Conservation (phyloP, 768 basidiomycete genomes). For the Pulveroboletus sp. region DNA sequence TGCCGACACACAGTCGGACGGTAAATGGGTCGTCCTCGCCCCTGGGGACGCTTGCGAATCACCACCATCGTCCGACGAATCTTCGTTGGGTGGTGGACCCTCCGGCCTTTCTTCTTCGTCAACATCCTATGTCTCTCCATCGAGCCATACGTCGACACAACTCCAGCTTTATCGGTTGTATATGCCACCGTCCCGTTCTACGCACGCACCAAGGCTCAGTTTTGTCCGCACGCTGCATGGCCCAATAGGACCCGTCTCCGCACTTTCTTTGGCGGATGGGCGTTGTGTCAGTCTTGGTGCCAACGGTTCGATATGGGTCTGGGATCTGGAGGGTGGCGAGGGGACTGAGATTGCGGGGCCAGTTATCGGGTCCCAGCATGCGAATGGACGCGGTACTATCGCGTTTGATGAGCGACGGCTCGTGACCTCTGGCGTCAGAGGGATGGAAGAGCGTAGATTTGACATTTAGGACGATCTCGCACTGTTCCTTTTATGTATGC, state of each 20-base stretch:
- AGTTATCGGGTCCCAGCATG: conserved; percentile 32
- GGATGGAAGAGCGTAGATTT: conserved; percentile 32
- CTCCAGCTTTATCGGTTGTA: conserved; percentile 74
- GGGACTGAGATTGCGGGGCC: conserved; percentile 32
- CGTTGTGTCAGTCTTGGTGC: conserved; percentile 71
- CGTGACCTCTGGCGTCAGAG: conserved; percentile 39
- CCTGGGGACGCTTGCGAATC: conserved; percentile 41
- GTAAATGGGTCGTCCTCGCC: conserved; percentile 79
- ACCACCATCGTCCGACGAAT: conserved; percentile 8
- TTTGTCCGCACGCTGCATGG: conserved; percentile 73
- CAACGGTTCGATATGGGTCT: conserved; percentile 78
- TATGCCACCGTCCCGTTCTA: conserved; percentile 48
- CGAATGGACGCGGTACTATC: conserved; percentile 39
- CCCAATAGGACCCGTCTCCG: conserved; percentile 58
- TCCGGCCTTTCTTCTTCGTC: conserved; percentile 25
- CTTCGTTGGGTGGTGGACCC: conserved; percentile 15
- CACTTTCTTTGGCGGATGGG: conserved; percentile 73
- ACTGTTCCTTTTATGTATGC: too few species aligned
- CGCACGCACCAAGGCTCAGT: conserved; percentile 56
- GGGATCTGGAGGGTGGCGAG: conserved; percentile 68
- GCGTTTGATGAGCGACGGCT: conserved; percentile 75
- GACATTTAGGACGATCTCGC: conserved; percentile 23
- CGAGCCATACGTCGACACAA: conserved; percentile 45
- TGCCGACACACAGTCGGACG: conserved; percentile 75
- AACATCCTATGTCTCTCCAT: conserved; percentile 28